Evolutionary conservation across 202 grass and related monocot species (phyloP), one percentile per base, ranked within the genome.

Genomic region (Carex sylvatica): DNA sequence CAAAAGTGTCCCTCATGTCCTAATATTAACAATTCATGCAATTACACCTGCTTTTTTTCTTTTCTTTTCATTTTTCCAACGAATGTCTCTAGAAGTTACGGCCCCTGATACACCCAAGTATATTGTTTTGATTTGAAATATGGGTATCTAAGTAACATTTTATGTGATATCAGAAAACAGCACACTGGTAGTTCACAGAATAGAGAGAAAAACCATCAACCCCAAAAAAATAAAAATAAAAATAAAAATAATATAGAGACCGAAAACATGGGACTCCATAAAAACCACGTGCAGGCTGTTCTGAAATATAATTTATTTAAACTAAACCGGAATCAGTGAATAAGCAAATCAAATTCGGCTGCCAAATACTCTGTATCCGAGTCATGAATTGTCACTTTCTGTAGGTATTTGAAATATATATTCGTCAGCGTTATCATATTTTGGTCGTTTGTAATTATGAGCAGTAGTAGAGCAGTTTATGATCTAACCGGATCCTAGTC

Each of bases 401-500:
- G 14, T 35, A 38, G 30, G 9, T 20, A 11, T 9, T 56, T 28
- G 52, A 77, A 19, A 19, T 58, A 36, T 10, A 75, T 58, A 77
- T 35, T 4, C 30, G 16, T 36, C 74, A 78, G 16, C 3, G 16
- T 56, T 20, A 78, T 30, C 28, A 55, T 78, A 12, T 58, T 59
- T 77, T 77, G 52, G 26, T 77, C 8, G 30, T 58, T 59, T 35
- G 74, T 56, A 77, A 77, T 77, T 33, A 75, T 35, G 9, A 7
- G 7, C 4, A 6, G 52, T 58, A 28, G 28, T 28, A 76, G 70
- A 56, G 26, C 23, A 18, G 14, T 75, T 31, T 33, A 35, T 7
- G 6, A 7, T 77, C 73, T 58, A 77, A 58, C 28, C 56, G 73
- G 73, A 77, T 77, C 71, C 78, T 80, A 63, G 78, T 80, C 78